Conservation (phyloP, 306 rosid genomes). For the Acacia acuminata region DNA sequence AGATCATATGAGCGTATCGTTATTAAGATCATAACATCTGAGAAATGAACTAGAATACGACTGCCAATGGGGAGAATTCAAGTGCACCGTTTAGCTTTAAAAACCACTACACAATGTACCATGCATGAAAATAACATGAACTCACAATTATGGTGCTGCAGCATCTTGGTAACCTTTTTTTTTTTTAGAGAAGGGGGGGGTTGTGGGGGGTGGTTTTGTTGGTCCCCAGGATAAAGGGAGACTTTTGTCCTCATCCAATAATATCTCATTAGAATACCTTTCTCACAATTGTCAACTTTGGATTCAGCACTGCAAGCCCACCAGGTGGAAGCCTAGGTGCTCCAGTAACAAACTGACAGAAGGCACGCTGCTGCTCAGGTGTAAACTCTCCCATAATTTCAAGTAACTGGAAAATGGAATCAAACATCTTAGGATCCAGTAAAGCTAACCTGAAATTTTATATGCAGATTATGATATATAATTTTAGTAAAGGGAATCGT, state of each 20-base stretch:
- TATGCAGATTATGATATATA: not conserved
- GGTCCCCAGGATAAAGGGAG: not conserved
- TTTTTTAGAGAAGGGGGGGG: too few relatives aligned
- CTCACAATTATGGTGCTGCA: not conserved
- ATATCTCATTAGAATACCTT: conserved; percentile 58
- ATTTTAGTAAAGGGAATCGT: conserved; percentile 16
- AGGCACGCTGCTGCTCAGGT: conserved; percentile 90
- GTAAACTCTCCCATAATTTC: conserved; percentile 96
- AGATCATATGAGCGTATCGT: not conserved
- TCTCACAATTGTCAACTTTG: conserved; percentile 92
- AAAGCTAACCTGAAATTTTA: conserved; percentile 20
- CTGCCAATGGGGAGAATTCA: not conserved
- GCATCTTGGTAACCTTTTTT: not conserved
- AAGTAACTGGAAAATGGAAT: conserved; percentile 63
- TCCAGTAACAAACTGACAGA: conserved; percentile 98
- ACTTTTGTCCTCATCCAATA: not conserved
- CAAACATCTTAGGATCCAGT: conserved; percentile 28
- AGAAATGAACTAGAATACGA: not conserved
- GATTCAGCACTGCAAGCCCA: conserved; percentile 91
- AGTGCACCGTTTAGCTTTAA: not conserved
- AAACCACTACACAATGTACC: not conserved
- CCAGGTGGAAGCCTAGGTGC: conserved; percentile 98
- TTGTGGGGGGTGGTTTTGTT: too few relatives aligned
- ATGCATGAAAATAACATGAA: not conserved
- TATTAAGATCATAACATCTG: not conserved